Base-by-base conservation (phyloP, 2,329 filamentous ascomycete species). In the Paramyrothecium roridum region DNA sequence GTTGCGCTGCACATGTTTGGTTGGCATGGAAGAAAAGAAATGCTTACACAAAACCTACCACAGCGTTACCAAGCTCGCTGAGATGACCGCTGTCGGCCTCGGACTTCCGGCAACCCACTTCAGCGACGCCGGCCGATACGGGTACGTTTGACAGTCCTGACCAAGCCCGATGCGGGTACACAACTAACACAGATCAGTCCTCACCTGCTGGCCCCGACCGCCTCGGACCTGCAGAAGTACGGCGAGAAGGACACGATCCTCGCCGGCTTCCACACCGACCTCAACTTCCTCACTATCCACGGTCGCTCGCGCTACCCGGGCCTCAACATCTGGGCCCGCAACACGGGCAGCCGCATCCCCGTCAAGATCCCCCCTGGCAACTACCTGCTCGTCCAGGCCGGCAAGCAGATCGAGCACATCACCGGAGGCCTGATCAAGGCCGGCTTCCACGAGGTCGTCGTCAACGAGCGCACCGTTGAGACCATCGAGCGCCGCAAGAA, bases 271-370 rank as follows among this genome's bases (percentile, higher is more conserved):
- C 83, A 86, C 68, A 85, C 83, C 1, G 83, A 86, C 63, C 80
- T 86, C 56, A 86, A 86, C 75, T 86, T 85, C 67, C 75, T 86
- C 52, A 86, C 83, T 60, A 86, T 86, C 69, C 83, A 86, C 72
- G 83, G 83, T 55, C 83, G 83, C 60, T 84, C 80, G 30, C 80
- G 83, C 56, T 86, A 84, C 61, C 83, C 83, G 0, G 83, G 83
- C 2, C 75, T 86, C 61, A 78, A 86, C 72, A 80, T 86, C 63
- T 86, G 83, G 83, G 83, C 82, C 21, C 81, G 83, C 61, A 86
- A 86, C 76, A 85, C 82, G 2, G 83, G 83, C 48, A 75, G 73
- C 58, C 78, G 79, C 59, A 84, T 86, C 60, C 69, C 82, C 48
- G 83, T 86, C 59, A 77, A 78, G 69, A 85, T 86, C 59, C 83